Percentiles rank a stretch among this genome's conserved stretches.
Conservation (phyloP, 2,329 filamentous ascomycete genomes). For the Pseudocercospora eumusae region DNA sequence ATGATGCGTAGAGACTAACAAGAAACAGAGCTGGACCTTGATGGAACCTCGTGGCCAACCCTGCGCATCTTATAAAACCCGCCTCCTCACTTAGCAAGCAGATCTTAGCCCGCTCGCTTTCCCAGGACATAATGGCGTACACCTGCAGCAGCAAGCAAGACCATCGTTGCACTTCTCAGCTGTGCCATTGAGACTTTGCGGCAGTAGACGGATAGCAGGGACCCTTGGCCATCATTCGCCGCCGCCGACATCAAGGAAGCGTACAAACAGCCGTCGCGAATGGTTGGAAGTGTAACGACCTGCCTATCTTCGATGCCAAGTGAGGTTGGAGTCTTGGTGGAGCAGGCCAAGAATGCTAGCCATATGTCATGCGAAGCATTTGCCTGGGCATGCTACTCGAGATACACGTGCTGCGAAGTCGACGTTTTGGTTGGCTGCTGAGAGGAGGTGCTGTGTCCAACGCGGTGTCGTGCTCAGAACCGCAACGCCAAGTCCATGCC, state of each 20-base stretch:
- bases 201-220: not conserved
- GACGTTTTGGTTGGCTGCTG: conserved; percentile 12
- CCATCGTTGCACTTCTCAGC: conserved; percentile 8
- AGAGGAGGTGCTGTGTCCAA: conserved; percentile 2
- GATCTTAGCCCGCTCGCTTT: not conserved
- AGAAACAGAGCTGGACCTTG: conserved; percentile 23
- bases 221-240: not conserved
- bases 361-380: conserved; percentile 11
- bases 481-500: conserved; percentile 10
- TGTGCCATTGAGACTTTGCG: conserved; percentile 9
- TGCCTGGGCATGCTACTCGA: not conserved
- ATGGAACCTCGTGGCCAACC: conserved; percentile 18
- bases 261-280: conserved; percentile 8
- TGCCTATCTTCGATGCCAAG: conserved; percentile 20
- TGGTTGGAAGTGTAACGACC: conserved; percentile 13
- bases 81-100: not conserved
- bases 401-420: conserved; percentile 12
- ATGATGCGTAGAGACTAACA: conserved; percentile 6
- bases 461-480: conserved; percentile 12
- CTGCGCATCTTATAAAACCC: conserved; percentile 9
- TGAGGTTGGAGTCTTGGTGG: conserved; percentile 17
- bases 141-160: conserved; percentile 18
- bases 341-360: conserved; percentile 10
- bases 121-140: conserved; percentile 8
- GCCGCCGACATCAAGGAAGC: conserved; percentile 16